Evolutionary conservation across 2,329 filamentous ascomycete genomes (phyloP), one percentile per base, ranked within the genome.

Genomic region (Fusarium dlaminii): DNA sequence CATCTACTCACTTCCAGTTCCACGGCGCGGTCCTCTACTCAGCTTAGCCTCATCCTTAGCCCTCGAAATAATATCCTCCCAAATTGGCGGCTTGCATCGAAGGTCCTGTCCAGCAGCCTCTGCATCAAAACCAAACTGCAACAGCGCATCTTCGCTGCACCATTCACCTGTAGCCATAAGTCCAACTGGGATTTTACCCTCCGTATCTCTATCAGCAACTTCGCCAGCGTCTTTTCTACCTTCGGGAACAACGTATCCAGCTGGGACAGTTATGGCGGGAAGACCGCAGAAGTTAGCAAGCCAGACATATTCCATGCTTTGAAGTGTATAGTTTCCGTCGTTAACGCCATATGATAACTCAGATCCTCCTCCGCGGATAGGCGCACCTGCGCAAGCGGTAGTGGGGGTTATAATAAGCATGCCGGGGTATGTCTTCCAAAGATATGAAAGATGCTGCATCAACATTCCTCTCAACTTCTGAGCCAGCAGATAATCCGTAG

Each of bases 361-460:
- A 2, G 73, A 77, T 8, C 75, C 46, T 5, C 77, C 74, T 0
- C 80, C 73, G 0, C 78, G 79, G 46, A 88, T 84, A 5, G 82
- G 85, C 79, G 84, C 84, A 10, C 86, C 86, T 0, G 84, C 83
- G 54, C 85, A 87, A 22, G 80, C 80, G 2, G 90, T 92, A 0
- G 92, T 93, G 0, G 93, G 93, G 1, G 91, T 92, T 9, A 94
- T 82, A 59, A 95, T 91, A 27, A 95, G 80, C 78, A 95, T 87
- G 10, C 91, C 92, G 0, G 92, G 92, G 70, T 95, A 83, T 54
- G 85, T 79, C 63, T 86, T 80, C 86, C 90, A 95, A 6, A 95
- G 84, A 76, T 89, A 83, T 0, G 92, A 86, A 7, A 95, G 88
- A 78, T 95, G 93, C 60, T 89, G 86, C 90, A 94, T 93, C 37